phyloP scores from a whole-genome alignment of 2,329 filamentous ascomycete species.

The Cercospora citrullina region DNA sequence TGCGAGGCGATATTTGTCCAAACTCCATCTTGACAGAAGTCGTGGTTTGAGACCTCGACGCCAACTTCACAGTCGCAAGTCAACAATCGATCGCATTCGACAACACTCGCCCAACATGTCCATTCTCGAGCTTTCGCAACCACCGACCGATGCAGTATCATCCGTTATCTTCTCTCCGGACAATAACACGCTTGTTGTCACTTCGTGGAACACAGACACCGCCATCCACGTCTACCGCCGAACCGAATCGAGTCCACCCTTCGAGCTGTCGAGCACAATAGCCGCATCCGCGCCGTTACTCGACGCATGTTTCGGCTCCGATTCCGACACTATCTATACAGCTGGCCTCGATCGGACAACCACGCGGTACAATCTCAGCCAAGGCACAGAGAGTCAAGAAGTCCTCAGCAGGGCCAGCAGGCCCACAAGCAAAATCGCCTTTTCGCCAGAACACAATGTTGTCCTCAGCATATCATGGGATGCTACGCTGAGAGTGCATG shows the following conservation, averaged over 20 bases:
- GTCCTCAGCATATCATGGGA: constrained; percentile 95
- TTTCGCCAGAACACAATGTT: constrained; percentile 71
- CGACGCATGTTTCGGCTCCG: constrained; percentile 83
- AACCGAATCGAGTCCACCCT: constrained; percentile 46
- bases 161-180: constrained; percentile 81
- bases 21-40: neutral
- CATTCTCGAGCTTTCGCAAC: constrained; percentile 66
- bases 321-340: constrained; percentile 79
- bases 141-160: constrained; percentile 85
- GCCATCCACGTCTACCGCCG: constrained; percentile 76
- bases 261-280: constrained; percentile 7
- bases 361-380: constrained; percentile 68
- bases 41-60: neutral
- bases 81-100: constrained; percentile 5
- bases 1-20: neutral
- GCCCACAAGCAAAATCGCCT: constrained; percentile 80
- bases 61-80: neutral
- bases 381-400: constrained; percentile 58
- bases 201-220: constrained; percentile 78
- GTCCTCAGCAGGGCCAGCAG: constrained; percentile 72
- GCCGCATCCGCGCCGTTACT: constrained; percentile 72
- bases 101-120: constrained; percentile 13
- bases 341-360: constrained; percentile 87
- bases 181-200: constrained; percentile 77
- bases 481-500: constrained; percentile 81